phyloP scores from a whole-genome alignment of 78 protist genomes.

The Dictyostelium intermedium region DNA sequence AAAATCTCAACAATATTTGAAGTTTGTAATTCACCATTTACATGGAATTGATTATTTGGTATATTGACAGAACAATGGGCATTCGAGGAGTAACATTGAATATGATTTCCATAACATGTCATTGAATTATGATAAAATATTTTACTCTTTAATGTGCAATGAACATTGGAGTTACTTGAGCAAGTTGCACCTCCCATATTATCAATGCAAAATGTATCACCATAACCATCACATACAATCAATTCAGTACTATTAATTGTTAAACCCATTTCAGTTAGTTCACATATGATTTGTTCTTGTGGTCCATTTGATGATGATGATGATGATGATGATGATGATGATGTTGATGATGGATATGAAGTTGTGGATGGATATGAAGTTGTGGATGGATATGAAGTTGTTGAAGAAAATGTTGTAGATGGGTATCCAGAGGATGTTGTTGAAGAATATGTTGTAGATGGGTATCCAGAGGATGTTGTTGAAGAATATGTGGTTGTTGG shows the following conservation, averaged over 20 bases:
- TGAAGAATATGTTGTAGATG: background rate
- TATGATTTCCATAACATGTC: background rate
- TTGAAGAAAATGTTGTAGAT: background rate
- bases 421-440: background rate
- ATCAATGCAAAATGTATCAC: background rate
- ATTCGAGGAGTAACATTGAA: background rate
- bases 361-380: too few relatives aligned
- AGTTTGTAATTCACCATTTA: background rate
- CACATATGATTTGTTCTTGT: background rate
- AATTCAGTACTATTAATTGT: background rate
- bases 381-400: background rate
- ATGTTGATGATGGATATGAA: too few relatives aligned
- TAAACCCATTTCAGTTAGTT: background rate
- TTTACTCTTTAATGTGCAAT: background rate
- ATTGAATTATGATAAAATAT: too few relatives aligned
- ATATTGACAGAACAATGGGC: background rate
- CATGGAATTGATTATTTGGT: background rate
- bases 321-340: too few relatives aligned
- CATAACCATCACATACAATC: background rate
- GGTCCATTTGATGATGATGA: too few relatives aligned
- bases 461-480: background rate
- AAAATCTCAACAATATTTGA: background rate
- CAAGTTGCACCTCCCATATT: background rate
- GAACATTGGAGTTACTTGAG: too few relatives aligned
- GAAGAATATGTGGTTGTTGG: background rate